Evolutionary conservation across 805 yeast genomes (phyloP).

Genomic region (Candida easanensis): DNA sequence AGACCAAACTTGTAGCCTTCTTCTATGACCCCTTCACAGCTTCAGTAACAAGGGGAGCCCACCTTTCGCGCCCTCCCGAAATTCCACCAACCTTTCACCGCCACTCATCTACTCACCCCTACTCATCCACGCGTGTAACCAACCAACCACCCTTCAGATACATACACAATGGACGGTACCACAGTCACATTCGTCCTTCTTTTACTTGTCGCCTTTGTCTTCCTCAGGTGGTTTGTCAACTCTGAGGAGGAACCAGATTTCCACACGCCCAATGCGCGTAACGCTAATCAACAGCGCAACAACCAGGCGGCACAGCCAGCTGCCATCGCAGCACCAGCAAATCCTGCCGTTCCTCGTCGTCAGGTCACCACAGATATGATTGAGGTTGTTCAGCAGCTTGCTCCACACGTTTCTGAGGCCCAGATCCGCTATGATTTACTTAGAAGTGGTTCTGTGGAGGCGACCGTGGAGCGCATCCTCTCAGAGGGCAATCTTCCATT

Average conservation of each 20-base stretch:
- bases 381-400: slow-evolving; percentile 79
- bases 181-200: slow-evolving; percentile 48
- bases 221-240: slow-evolving; percentile 63
- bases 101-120: too few species aligned
- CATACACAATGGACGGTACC: slow-evolving; percentile 44
- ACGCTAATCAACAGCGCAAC: slow-evolving; percentile 8
- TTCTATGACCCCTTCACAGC: too few species aligned
- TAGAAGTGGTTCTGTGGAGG: slow-evolving; percentile 76
- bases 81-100: background rate
- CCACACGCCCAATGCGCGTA: slow-evolving; percentile 7
- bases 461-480: slow-evolving; percentile 71
- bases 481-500: slow-evolving; percentile 57
- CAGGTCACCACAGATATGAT: slow-evolving; percentile 70
- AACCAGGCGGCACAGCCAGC: background rate
- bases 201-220: slow-evolving; percentile 50
- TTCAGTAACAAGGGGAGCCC: too few species aligned
- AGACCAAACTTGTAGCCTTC: too few species aligned
- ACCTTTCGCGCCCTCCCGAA: background rate
- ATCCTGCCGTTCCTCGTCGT: slow-evolving; percentile 33
- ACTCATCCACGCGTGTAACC: background rate
- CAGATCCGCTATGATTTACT: slow-evolving; percentile 75
- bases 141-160: background rate
- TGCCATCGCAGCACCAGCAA: background rate
- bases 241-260: slow-evolving; percentile 40
- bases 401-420: slow-evolving; percentile 64